Base-by-base conservation (phyloP, 345 rosid genomes). In the Pseudoturritis turrita region DNA sequence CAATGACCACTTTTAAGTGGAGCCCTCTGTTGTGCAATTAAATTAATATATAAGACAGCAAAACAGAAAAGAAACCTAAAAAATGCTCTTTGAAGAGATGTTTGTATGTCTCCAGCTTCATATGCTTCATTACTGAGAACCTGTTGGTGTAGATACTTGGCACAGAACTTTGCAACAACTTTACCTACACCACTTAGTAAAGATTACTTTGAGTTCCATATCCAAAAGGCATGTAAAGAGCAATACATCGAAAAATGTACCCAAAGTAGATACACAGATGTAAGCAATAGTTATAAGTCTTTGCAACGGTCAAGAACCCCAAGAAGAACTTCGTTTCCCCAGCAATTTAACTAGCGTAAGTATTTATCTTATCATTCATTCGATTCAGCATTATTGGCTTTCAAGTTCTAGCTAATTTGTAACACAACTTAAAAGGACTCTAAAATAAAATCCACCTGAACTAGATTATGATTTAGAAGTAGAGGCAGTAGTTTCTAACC, bases 151-250 rank as follows among this genome's bases (percentile, higher is more conserved):
- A 90, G 89, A 84, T 74, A 85, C 83, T 90, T 88, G 78, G 92
- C 89, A 78, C 97, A 88, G 73, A 90, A 90, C 79, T 86, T 90
- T 53, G 97, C 84, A 58, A 90, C 95, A 25, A 84, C 95, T 78
- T 87, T 87, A 75, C 97, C 97, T 90, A 74, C 65, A 77, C 11
- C 3, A 70, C 22, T 41, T 44, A 36, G 54, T 51, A 62, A 22
- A 53, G 10, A 31, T 15, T 18, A 44, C 41, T 23, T 10, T 62
- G 13, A 74, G 26, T 65, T 47, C 14, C 11, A 47, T n/a, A 33
- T 37, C 37, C 11, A 37, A 23, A 46, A 18, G 9, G 8, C 4
- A 45, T 15, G 31, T 5, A 39, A 58, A 57, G 44, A 18, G n/a
- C 7, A 5, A 72, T 62, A 62, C 35, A n/a, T 4, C 25, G 8